Percentiles rank a stretch among this genome's conserved stretches.
Conservation (phyloP, 164 flowering plant species). For the Liquidambar formosana region DNA sequence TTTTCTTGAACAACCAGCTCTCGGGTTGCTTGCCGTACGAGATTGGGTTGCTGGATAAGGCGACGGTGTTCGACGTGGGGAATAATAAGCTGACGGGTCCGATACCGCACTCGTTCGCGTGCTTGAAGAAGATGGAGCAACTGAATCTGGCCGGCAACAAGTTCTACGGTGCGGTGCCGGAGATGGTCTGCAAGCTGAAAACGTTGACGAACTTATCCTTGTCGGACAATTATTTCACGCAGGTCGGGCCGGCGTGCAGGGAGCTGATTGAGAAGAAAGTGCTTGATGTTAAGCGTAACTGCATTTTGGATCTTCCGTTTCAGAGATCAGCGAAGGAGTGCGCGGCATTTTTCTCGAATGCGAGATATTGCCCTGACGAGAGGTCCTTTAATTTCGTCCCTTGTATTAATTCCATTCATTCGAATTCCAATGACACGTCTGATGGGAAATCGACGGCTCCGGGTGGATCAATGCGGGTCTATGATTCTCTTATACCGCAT, state of each 20-base stretch:
- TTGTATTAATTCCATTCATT: conserved; percentile 7
- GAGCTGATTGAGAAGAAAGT: conserved; percentile 27
- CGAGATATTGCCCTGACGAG: conserved; percentile 13
- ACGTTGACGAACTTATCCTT: conserved; percentile 22
- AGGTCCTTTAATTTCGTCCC: conserved; percentile 12
- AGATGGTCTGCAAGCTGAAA: conserved; percentile 30
- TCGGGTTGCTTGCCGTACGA: conserved; percentile 49
- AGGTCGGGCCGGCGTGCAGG: conserved; percentile 49
- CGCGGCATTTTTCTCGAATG: conserved; percentile 28
- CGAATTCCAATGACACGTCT: background rate
- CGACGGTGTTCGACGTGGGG: conserved; percentile 42
- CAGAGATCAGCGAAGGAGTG: conserved; percentile 37
- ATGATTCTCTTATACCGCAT: conserved; percentile 14
- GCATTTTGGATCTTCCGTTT: conserved; percentile 40
- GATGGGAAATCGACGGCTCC: background rate
- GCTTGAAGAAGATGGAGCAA: conserved; percentile 33
- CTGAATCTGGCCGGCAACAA: conserved; percentile 39
- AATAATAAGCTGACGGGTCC: conserved; percentile 40
- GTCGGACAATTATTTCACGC: conserved; percentile 35
- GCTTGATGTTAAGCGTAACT: conserved; percentile 44
- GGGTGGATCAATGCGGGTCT: background rate
- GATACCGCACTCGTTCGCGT: conserved; percentile 43
- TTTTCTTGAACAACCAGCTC: conserved; percentile 42
- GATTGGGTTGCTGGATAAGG: conserved; percentile 30
- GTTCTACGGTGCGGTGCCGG: conserved; percentile 35